phyloP scores from a whole-genome alignment of 2,329 filamentous ascomycete species.

The Aspergillus oerlinghausenensis region DNA sequence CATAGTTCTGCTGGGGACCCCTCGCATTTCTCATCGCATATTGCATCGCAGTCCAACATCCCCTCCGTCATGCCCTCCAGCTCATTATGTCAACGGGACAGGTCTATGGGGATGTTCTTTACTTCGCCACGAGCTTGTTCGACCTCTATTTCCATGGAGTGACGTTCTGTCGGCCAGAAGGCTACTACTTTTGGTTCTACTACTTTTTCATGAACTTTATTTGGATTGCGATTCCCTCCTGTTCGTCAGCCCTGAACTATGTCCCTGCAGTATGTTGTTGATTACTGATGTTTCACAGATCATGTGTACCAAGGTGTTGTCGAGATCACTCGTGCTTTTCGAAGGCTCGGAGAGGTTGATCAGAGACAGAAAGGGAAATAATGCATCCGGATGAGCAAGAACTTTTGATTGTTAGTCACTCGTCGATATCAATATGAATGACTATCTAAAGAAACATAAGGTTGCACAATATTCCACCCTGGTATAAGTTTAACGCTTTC shows the following conservation, averaged over 20 bases:
- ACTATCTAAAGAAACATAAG: too few species aligned
- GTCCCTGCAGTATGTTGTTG: conserved; percentile 1
- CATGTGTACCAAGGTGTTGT: not conserved
- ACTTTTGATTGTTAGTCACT: too few species aligned
- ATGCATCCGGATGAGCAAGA: not conserved
- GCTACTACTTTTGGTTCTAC: conserved; percentile 54
- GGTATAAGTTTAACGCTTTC: too few species aligned
- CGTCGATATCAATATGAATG: too few species aligned
- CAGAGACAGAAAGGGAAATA: not conserved
- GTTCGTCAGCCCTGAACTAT: conserved; percentile 11
- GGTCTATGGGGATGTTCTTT: conserved; percentile 53
- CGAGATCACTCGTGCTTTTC: not conserved
- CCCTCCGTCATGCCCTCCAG: conserved; percentile 49
- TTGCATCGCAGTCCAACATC: conserved; percentile 46
- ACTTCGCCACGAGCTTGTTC: conserved; percentile 53
- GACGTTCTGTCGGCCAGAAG: conserved; percentile 50
- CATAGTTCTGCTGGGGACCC: conserved; percentile 50
- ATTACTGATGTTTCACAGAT: not conserved
- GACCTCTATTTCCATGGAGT: conserved; percentile 46
- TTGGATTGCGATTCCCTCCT: conserved; percentile 51
- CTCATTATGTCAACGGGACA: conserved; percentile 52
- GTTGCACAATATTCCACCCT: too few species aligned
- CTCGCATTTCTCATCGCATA: conserved; percentile 49
- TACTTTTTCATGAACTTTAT: conserved; percentile 54
- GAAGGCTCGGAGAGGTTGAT: not conserved